Evolutionary conservation across 768 basidiomycete genomes (phyloP), one percentile per base, ranked within the genome.

Genomic region (Arthromyces matolae): DNA sequence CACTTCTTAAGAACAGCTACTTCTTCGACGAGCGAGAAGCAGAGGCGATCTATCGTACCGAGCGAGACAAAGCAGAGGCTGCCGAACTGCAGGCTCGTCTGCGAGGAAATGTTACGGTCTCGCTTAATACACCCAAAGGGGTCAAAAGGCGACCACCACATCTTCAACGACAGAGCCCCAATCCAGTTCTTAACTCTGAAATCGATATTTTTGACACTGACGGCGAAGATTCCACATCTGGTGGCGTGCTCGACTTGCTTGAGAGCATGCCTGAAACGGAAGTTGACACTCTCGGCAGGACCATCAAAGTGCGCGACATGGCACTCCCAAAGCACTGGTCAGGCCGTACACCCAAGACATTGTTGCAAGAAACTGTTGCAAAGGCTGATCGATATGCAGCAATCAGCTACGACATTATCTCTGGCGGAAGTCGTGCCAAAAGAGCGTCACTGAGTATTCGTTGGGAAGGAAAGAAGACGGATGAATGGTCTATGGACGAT

Each of bases 401-500:
- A 12, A 71, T 91, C 48, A 73, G 78, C 6, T 95, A 89, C 62
- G 71, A 60, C 18, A 66, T 71, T 20, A 66, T 93, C 24, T 89
- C 89, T 18, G 80, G 83, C 1, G 53, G 66, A n/a, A 87, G 85
- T 62, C 80, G 90, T 5, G 90, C 84, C 2, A 83, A 80, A 54
- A 79, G 93, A 42, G 84, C 83, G 9, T 72, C 77, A 28, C 76
- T 93, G 39, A 80, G 68, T 45, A 77, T 98, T 47, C 74, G 82
- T 24, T 94, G 91, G 90, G 75, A 76, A 34, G 79, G 78, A 27
- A 75, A 71, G 42, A 76, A 75, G 53, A 67, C 68, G 47, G 71
- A 79, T 45, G 75, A 83, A 41, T 96, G 87, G 86, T 62, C 63
- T 13, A 99, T 98, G 95, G 78, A 83, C 3, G 80, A 89, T 50